Evolutionary conservation across 768 basidiomycete species (phyloP), one percentile per base, ranked within the genome.

Genomic region (Podaxis rugospora): DNA sequence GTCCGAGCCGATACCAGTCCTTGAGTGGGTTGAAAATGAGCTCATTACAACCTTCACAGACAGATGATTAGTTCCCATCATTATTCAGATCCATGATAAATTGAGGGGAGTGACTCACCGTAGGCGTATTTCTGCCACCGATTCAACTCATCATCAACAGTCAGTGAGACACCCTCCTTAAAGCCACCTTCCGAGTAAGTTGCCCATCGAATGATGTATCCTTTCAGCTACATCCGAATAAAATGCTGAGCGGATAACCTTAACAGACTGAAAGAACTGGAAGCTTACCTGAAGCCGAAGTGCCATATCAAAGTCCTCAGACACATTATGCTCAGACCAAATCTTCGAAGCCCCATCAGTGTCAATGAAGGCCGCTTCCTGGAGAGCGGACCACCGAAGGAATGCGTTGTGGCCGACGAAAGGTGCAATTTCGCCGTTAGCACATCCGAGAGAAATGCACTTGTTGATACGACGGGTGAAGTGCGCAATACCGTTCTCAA

Each of bases 401-500:
- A 95, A 96, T 5, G 92, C 92, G 63, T 93, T 92, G 71, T 93
- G 91, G 2, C 91, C 91, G 57, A 93, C 91, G 66, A 92, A 92
- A 1, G 91, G 90, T 4, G 87, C 87, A 25, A 91, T 83, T 68
- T 92, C 90, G 32, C 90, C 90, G 64, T 92, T 92, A 1, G 90
- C 88, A 66, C 85, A 86, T 14, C 85, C 83, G 81, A 92, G 85
- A 0, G 90, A 88, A 40, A 92, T 92, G 69, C 82, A 85, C 70
- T 85, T 86, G 71, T 95, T 93, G 75, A 95, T 92, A 39, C 92
- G 83, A 21, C 86, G 84, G 1, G 93, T 95, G 74, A 96, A 95
- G 72, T 88, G 87, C 11, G 93, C 85, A 62, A 95, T 88, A 16
- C 90, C 92, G 66, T 93, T 93, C 70, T 96, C 93, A 67, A 95